Percentiles rank a stretch among this genome's conserved stretches.
Evolutionary conservation across 768 basidiomycete species (phyloP).

Genomic region (Udeniomyces megalosporus): DNA sequence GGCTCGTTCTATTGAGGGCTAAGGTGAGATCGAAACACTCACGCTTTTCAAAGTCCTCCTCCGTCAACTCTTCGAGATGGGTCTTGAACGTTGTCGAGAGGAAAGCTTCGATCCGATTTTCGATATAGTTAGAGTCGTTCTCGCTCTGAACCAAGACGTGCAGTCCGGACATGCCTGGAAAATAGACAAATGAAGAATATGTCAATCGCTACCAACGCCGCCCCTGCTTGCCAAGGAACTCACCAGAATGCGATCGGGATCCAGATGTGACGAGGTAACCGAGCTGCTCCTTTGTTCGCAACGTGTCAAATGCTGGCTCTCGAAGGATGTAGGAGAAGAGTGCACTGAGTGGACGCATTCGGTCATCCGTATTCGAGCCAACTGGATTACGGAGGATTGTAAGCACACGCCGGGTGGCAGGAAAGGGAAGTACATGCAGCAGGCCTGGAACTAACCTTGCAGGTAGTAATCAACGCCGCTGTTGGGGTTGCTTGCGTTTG

Average conservation of each 20-base stretch:
- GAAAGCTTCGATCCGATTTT: constrained; percentile 77
- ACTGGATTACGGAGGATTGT: too few relatives aligned
- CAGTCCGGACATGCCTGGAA: constrained; percentile 49
- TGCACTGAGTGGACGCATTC: constrained; percentile 46
- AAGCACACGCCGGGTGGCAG: too few relatives aligned
- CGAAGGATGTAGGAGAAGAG: constrained; percentile 67
- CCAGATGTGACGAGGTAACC: constrained; percentile 63
- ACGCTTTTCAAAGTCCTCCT: constrained; percentile 54
- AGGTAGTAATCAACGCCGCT: constrained; percentile 72
- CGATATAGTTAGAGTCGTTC: constrained; percentile 58
- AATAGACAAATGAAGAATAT: too few relatives aligned
- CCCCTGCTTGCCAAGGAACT: too few relatives aligned
- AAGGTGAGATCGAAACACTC: too few relatives aligned
- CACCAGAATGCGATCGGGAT: constrained; percentile 36
- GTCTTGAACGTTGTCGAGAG: constrained; percentile 45
- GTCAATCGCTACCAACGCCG: too few relatives aligned
- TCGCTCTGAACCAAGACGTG: constrained; percentile 82
- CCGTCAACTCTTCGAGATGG: constrained; percentile 42
- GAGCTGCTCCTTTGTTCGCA: constrained; percentile 87
- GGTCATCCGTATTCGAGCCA: constrained; percentile 50
- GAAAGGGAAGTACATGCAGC: too few relatives aligned
- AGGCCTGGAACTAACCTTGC: constrained; percentile 28
- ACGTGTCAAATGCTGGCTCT: constrained; percentile 81
- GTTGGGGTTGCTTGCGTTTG: constrained; percentile 75
- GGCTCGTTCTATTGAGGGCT: too few relatives aligned